Conservation (phyloP, 768 basidiomycete species). For the Pulveroboletus frians region DNA sequence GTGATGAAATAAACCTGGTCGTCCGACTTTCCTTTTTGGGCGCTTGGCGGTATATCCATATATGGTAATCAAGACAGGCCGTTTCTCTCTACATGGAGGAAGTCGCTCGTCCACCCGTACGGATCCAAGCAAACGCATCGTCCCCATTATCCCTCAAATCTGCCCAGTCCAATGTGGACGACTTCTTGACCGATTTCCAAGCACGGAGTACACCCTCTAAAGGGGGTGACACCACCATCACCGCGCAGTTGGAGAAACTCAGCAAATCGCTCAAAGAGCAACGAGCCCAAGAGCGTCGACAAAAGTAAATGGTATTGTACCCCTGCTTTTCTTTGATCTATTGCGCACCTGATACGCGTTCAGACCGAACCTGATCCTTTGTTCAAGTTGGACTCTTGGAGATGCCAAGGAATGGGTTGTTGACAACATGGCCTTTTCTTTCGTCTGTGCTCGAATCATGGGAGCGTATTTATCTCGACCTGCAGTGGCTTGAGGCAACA, state of each 20-base stretch:
- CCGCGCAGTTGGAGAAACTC: slow-evolving; percentile 56
- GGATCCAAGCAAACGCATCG: slow-evolving; percentile 37
- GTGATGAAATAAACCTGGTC: background rate
- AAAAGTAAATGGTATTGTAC: slow-evolving; percentile 5
- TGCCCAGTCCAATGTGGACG: slow-evolving; percentile 38
- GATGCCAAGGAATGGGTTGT: background rate
- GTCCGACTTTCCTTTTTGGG: background rate
- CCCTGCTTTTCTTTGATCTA: background rate
- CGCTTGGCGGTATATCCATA: background rate
- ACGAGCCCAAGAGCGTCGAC: slow-evolving; percentile 23
- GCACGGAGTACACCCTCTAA: slow-evolving; percentile 42
- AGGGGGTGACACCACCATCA: slow-evolving; percentile 51
- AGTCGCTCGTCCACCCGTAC: slow-evolving; percentile 43
- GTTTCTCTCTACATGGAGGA: slow-evolving; percentile 38
- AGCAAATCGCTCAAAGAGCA: slow-evolving; percentile 49
- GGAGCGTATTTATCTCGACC: background rate
- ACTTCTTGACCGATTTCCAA: slow-evolving; percentile 48
- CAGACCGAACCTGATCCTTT: background rate
- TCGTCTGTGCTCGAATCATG: background rate
- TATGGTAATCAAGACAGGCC: background rate
- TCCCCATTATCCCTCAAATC: slow-evolving; percentile 36
- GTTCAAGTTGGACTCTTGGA: background rate
- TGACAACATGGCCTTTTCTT: background rate
- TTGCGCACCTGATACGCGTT: slow-evolving; percentile 2
- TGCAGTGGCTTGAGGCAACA: background rate